Conservation (phyloP, 352 stramenopile species). For the Phytophthora sansomeana region DNA sequence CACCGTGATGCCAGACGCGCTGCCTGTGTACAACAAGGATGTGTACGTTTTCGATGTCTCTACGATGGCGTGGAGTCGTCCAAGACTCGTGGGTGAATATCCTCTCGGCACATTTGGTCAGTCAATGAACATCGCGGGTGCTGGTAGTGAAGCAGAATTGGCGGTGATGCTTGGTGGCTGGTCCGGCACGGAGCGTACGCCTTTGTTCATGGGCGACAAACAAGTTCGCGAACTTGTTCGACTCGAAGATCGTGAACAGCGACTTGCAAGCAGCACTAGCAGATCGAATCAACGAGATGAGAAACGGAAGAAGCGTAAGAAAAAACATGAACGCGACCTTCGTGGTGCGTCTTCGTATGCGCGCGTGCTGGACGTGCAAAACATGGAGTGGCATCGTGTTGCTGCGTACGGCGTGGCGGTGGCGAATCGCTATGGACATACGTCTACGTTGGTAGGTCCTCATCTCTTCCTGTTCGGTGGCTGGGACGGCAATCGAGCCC, state of each 20-base stretch:
- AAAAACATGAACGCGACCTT: constrained; percentile 49
- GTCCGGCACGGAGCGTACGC: constrained; percentile 77
- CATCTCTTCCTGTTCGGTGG: constrained; percentile 83
- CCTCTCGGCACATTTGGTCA: constrained; percentile 74
- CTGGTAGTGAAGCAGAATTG: constrained; percentile 48
- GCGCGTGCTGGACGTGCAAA: constrained; percentile 61
- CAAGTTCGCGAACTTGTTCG: constrained; percentile 65
- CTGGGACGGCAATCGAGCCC: constrained; percentile 83
- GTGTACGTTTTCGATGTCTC: constrained; percentile 72
- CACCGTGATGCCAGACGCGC: constrained; percentile 47
- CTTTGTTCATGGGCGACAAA: constrained; percentile 84
- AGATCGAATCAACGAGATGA: constrained; percentile 24
- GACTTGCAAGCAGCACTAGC: constrained; percentile 46
- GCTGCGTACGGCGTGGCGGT: constrained; percentile 50
- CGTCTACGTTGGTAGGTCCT: constrained; percentile 63
- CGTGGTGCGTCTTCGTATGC: constrained; percentile 61
- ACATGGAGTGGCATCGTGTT: constrained; percentile 72
- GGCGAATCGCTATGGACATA: constrained; percentile 79
- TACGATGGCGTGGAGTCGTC: constrained; percentile 66
- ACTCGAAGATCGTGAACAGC: constrained; percentile 62
- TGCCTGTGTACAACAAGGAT: constrained; percentile 83
- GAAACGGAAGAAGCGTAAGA: constrained; percentile 45
- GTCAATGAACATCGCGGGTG: constrained; percentile 35
- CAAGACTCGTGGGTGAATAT: constrained; percentile 75
- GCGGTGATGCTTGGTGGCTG: constrained; percentile 77